phyloP scores from a whole-genome alignment of 768 basidiomycete genomes.

The Calocybe gangraenosa region DNA sequence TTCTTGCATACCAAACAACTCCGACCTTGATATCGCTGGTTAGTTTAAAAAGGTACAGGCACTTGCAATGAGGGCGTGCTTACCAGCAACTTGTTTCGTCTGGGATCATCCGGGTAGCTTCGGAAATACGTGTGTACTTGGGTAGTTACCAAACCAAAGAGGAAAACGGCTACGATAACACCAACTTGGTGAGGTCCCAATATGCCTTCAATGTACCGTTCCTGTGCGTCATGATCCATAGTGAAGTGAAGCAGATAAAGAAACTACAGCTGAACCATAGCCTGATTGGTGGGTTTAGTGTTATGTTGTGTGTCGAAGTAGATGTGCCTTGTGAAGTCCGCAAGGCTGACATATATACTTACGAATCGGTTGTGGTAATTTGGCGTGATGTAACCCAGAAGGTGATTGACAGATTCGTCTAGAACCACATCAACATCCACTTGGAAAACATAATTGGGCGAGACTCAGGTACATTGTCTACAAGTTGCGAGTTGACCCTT shows the following conservation, averaged over 20 bases:
- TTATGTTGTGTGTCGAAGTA: too few relatives aligned
- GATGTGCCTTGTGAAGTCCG: too few relatives aligned
- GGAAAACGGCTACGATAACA: constrained; percentile 11
- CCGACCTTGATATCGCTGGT: not conserved
- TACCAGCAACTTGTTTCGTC: constrained; percentile 5
- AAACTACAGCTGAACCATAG: not conserved
- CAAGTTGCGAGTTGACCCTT: too few relatives aligned
- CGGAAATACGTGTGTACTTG: constrained; percentile 9
- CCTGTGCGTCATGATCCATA: constrained; percentile 1
- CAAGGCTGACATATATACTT: too few relatives aligned
- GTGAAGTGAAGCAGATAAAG: not conserved
- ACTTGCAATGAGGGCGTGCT: not conserved
- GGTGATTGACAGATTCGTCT: too few relatives aligned
- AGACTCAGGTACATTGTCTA: not conserved
- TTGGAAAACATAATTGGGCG: not conserved
- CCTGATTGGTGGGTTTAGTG: too few relatives aligned
- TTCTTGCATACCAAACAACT: constrained; percentile 8
- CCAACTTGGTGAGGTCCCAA: constrained; percentile 9
- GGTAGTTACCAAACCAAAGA: constrained; percentile 10
- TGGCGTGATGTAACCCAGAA: too few relatives aligned
- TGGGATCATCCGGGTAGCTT: constrained; percentile 5
- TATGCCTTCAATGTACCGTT: constrained; percentile 1
- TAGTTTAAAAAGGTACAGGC: not conserved
- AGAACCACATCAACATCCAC: too few relatives aligned
- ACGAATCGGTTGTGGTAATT: too few relatives aligned